Conservation (phyloP, 2,329 filamentous ascomycete species). For the Hypoxylon sp. region DNA sequence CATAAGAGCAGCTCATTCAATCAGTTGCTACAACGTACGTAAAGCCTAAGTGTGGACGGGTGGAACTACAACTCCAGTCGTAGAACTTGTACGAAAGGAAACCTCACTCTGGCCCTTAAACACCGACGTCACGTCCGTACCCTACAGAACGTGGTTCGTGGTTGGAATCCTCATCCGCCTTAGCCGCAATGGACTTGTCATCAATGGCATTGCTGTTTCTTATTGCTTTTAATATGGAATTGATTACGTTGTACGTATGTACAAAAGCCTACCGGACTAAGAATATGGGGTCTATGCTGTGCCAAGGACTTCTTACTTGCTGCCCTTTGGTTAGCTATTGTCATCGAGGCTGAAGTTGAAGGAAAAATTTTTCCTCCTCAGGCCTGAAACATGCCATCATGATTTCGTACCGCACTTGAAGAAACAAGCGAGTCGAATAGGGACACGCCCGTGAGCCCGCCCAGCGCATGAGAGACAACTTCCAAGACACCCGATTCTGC, state of each 20-base stretch:
- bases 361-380: conserved; percentile 37
- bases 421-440: conserved; percentile 42
- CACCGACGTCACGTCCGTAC: conserved; percentile 34
- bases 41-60: conserved; percentile 24
- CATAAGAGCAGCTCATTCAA: conserved; percentile 44
- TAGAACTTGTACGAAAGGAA: conserved; percentile 13
- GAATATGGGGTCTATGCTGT: conserved; percentile 24
- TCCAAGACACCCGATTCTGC: conserved; percentile 40
- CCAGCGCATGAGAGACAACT: conserved; percentile 39
- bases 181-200: conserved; percentile 30
- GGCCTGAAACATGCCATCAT: conserved; percentile 47
- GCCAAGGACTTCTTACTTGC: conserved; percentile 22
- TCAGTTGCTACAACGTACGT: no score
- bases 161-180: conserved; percentile 26
- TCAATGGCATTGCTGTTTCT: conserved; percentile 27
- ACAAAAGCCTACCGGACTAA: conserved; percentile 24
- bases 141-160: conserved; percentile 21
- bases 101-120: conserved; percentile 17
- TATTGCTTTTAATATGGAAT: conserved; percentile 37
- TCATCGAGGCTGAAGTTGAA: conserved; percentile 40
- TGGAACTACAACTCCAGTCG: conserved; percentile 17
- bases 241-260: conserved; percentile 24
- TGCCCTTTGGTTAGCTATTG: conserved; percentile 24
- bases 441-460: conserved; percentile 34
- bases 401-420: conserved; percentile 27